phyloP scores from a whole-genome alignment of 495 filamentous ascomycete species.

The Cercophora scortea region DNA sequence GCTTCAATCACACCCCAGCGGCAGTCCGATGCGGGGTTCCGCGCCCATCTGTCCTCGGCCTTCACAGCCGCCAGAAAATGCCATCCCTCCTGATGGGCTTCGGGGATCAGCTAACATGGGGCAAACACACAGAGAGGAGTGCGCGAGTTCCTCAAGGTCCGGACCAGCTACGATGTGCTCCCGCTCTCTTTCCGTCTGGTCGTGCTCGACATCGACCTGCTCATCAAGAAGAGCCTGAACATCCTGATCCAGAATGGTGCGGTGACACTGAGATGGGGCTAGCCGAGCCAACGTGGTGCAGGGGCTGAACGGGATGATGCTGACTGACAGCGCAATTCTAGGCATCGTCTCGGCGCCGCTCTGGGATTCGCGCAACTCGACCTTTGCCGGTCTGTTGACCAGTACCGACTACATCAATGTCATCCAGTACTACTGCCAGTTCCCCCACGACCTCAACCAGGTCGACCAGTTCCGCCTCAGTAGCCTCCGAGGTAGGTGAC shows the following conservation, averaged over 20 bases:
- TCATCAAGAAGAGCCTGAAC: constrained; percentile 94
- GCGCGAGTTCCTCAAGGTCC: constrained; percentile 92
- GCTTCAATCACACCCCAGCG: too few species aligned
- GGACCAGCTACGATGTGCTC: constrained; percentile 96
- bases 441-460: constrained; percentile 77
- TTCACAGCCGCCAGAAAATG: too few species aligned
- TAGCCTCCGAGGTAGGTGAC: constrained; percentile 71
- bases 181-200: constrained; percentile 96
- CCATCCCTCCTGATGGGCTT: not conserved
- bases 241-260: constrained; percentile 96
- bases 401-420: constrained; percentile 98
- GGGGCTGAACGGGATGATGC: not conserved
- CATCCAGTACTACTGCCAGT: constrained; percentile 99
- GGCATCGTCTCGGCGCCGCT: constrained; percentile 97
- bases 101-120: constrained; percentile 6
- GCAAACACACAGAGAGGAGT: constrained; percentile 59
- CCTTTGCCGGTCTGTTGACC: constrained; percentile 89
- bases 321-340: constrained; percentile 29
- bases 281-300: not conserved
- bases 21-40: too few species aligned
- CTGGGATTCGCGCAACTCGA: constrained; percentile 92
- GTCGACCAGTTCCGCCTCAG: constrained; percentile 93
- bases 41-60: too few species aligned
- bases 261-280: constrained; percentile 13
- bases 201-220: constrained; percentile 85